Conservation (phyloP, 176 grass and related monocot species). For the Echinochloa phyllopogon region DNA sequence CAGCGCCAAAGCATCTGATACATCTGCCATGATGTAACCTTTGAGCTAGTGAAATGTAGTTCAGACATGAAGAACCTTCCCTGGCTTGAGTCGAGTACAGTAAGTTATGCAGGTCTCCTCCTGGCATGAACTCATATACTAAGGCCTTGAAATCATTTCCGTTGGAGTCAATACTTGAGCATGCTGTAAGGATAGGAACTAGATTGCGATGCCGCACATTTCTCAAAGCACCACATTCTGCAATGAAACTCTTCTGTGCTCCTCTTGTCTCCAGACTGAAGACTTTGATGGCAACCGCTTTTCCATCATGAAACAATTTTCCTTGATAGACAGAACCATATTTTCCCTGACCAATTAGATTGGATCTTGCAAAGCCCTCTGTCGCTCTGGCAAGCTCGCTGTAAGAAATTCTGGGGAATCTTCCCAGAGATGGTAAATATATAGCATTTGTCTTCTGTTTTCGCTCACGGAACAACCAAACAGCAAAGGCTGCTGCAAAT, state of each 20-base stretch:
- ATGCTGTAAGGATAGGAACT: conserved; percentile 31
- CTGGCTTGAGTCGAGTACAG: not conserved
- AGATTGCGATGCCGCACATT: conserved; percentile 47
- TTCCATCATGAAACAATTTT: not conserved
- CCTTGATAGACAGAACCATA: conserved; percentile 42
- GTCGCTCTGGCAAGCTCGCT: conserved; percentile 19
- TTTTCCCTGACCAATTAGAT: conserved; percentile 21
- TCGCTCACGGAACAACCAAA: too few species aligned
- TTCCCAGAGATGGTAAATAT: not conserved
- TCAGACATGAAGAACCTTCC: not conserved
- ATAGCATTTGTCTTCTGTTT: not conserved
- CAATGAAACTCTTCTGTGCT: conserved; percentile 25
- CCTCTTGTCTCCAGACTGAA: conserved; percentile 10
- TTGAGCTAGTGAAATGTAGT: not conserved
- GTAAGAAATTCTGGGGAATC: conserved; percentile 20
- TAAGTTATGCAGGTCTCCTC: conserved; percentile 20
- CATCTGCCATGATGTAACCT: not conserved
- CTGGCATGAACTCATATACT: conserved; percentile 38
- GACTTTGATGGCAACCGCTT: conserved; percentile 36
- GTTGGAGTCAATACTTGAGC: conserved; percentile 26
- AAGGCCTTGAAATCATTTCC: conserved; percentile 54
- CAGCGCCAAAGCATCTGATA: not conserved
- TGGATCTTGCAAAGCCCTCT: conserved; percentile 10
- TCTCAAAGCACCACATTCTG: conserved; percentile 44
- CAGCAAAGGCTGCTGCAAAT: not conserved